Evolutionary conservation across 2,329 filamentous ascomycete genomes (phyloP), one percentile per base, ranked within the genome.

Genomic region (Teratosphaeriaceae sp.): DNA sequence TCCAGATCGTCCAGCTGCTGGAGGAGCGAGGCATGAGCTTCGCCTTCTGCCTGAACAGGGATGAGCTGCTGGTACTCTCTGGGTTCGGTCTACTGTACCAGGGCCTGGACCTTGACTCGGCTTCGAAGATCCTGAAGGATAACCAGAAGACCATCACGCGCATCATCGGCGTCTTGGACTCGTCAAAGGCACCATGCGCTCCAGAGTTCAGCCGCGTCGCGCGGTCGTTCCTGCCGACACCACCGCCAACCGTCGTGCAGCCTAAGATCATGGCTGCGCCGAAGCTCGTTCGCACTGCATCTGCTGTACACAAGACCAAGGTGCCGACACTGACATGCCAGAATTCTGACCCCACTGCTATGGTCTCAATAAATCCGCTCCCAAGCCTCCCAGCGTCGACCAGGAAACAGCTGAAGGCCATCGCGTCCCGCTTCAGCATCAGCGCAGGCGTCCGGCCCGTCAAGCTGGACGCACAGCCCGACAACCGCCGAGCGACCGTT

Each of bases 41-140:
- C 60, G 88, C 90, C 0, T 83, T 97, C 66, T 94, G 87, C 60
- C 69, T 97, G 42, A 95, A 94, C 71, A 88, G 84, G 63, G 82
- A 82, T 41, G 88, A 96, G 57, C 70, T 94, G 1, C 74, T 97
- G 11, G 76, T 88, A 4, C 69, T 90, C 16, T 87, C 88, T 54
- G 88, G 87, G 21, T 82, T 96, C 61, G 84, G 85, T 2, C 71
- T 97, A n/a, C 73, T 97, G 2, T 96, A 88, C 71, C 88, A 95
- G 65, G 80, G 78, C 3, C 65, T 94, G 18, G 82, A 84, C 43
- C 75, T 96, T 16, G 88, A 89, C 60, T 79, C 81, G 30, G 85
- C 88, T 56, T 88, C 89, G 63, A 94, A 88, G 63, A 71, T 96
- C 47, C 78, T 88, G 58, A 89, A 87, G 59, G 89, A 97, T 55